phyloP scores from a whole-genome alignment of 2,329 filamentous ascomycete species.

The Diplodia corticola region DNA sequence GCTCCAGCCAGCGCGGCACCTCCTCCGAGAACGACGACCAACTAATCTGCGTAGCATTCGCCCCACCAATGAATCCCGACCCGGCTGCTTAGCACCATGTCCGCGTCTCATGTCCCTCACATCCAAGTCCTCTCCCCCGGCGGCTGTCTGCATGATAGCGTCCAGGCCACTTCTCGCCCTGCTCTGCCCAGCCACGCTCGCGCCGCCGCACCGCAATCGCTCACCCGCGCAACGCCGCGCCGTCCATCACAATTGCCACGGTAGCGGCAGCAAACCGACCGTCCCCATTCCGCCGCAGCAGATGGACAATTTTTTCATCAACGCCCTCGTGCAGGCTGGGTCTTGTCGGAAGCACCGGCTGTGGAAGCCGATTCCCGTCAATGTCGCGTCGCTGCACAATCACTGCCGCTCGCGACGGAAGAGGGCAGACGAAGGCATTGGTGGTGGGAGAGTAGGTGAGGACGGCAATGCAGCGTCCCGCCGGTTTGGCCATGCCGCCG shows the following conservation, averaged over 20 bases:
- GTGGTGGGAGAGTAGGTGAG: conserved; percentile 7
- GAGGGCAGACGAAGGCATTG: conserved; percentile 21
- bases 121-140: conserved; percentile 56
- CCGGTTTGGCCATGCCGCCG: conserved; percentile 22
- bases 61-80: conserved; percentile 5
- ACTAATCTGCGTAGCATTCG: conserved; percentile 3
- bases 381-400: conserved; percentile 24
- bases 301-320: conserved; percentile 56
- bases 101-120: conserved; percentile 62
- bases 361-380: conserved; percentile 8
- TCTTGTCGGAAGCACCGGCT: conserved; percentile 51
- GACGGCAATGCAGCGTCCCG: not conserved
- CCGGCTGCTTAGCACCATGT: conserved; percentile 54
- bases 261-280: conserved; percentile 24
- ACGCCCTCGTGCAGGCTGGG: conserved; percentile 54
- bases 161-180: conserved; percentile 35
- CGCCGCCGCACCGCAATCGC: not conserved
- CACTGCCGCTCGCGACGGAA: conserved; percentile 28
- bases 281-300: conserved; percentile 35
- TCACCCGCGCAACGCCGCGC: conserved; percentile 22
- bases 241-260: conserved; percentile 26
- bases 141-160: conserved; percentile 50
- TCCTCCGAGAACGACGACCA: not conserved
- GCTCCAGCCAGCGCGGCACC: not conserved
- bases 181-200: conserved; percentile 32